Evolutionary conservation across 495 filamentous ascomycete genomes (phyloP).

Genomic region (Saxispiralis lemnorum): DNA sequence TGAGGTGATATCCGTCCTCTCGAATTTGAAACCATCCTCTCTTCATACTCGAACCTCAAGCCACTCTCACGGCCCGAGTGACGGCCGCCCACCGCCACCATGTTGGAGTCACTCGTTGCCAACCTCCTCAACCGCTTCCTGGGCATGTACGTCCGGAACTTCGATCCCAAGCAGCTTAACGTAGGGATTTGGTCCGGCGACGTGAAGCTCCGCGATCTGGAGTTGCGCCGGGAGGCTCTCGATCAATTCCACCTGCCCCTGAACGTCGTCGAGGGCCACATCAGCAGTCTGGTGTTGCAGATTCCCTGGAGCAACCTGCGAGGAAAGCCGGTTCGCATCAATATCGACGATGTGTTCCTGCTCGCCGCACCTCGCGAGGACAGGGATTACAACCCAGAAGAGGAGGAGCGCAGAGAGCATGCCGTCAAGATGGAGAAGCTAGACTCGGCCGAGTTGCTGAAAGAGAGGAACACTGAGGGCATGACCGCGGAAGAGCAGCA

Average conservation of each 20-base stretch:
- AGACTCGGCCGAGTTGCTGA: slow-evolving; percentile 83
- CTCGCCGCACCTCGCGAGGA: slow-evolving; percentile 89
- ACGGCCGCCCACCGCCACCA: slow-evolving; percentile 28
- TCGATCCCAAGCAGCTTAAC: slow-evolving; percentile 88
- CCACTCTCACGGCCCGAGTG: slow-evolving; percentile 14
- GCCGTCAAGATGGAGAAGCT: slow-evolving; percentile 92
- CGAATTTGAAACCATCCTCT: too few species aligned
- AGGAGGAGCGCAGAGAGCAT: slow-evolving; percentile 68
- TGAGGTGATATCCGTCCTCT: too few species aligned
- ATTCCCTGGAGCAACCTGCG: slow-evolving; percentile 95
- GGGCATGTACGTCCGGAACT: slow-evolving; percentile 99
- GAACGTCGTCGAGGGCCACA: slow-evolving; percentile 88
- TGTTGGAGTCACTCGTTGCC: slow-evolving; percentile 56
- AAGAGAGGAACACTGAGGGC: slow-evolving; percentile 78
- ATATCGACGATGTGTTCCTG: slow-evolving; percentile 90
- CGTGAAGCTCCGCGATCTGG: slow-evolving; percentile 78
- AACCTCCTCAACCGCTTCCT: slow-evolving; percentile 94
- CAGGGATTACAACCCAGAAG: slow-evolving; percentile 76
- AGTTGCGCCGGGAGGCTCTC: slow-evolving; percentile 81
- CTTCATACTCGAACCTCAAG: too few species aligned
- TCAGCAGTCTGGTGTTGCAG: slow-evolving; percentile 71
- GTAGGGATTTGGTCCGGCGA: slow-evolving; percentile 97
- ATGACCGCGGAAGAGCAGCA: slow-evolving; percentile 88
- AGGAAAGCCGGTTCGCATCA: slow-evolving; percentile 81
- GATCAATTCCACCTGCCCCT: slow-evolving; percentile 90